Evolutionary conservation across 148 eudicot genomes (phyloP).

Genomic region (Fagopyrum tataricum): DNA sequence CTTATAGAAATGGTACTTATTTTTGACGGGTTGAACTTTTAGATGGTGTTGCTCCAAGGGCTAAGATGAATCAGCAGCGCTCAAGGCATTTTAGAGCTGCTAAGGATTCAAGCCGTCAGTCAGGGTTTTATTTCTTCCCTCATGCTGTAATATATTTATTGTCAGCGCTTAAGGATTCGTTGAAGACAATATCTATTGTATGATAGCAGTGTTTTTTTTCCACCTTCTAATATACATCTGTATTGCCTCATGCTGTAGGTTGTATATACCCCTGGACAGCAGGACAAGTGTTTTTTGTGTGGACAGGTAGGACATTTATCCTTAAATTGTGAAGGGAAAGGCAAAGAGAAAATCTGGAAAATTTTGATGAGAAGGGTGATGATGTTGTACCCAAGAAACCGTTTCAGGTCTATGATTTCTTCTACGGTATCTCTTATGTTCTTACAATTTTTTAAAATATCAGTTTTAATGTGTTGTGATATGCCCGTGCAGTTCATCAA

Average conservation of each 20-base stretch:
- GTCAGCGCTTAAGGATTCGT: constrained; percentile 87
- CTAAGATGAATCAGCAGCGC: constrained; percentile 99
- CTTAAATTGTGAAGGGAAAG: constrained; percentile 81
- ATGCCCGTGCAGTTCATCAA: constrained; percentile 70
- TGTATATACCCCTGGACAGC: constrained; percentile 80
- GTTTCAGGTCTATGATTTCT: constrained; percentile 51
- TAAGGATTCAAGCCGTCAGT: too few species aligned
- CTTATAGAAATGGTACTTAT: constrained; percentile 1
- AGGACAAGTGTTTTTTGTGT: constrained; percentile 87
- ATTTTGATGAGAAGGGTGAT: constrained; percentile 77
- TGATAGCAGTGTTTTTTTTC: background rate
- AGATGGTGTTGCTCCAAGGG: constrained; percentile 99
- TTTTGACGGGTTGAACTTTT: constrained; percentile 16
- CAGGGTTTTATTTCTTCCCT: too few species aligned
- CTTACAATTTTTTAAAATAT: background rate
- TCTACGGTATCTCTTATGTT: background rate
- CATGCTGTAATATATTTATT: too few species aligned
- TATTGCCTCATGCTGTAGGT: constrained; percentile 32
- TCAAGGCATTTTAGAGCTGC: constrained; percentile 98
- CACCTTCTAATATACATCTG: constrained; percentile 1
- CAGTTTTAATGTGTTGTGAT: background rate
- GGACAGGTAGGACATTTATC: constrained; percentile 95
- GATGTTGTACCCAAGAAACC: constrained; percentile 63
- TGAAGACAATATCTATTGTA: constrained; percentile 8
- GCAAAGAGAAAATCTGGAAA: constrained; percentile 91